phyloP scores from a whole-genome alignment of 139 green algal species.

The Parachlorella kessleri region DNA sequence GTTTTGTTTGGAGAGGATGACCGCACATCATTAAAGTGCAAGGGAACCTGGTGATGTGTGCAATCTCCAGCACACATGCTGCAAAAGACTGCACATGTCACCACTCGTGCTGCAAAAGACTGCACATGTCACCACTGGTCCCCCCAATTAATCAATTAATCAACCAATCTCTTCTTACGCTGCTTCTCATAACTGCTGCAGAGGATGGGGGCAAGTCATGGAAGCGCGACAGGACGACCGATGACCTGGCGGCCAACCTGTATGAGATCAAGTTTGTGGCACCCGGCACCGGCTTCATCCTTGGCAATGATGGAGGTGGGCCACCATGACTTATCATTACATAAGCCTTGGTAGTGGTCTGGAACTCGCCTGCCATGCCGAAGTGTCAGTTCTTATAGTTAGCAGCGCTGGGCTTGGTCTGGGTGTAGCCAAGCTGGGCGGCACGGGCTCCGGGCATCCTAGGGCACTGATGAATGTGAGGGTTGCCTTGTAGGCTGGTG shows the following conservation, averaged over 20 bases:
- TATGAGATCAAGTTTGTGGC: conserved; percentile 91
- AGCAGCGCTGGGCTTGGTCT: neutral
- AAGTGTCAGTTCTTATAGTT: no score
- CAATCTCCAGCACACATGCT: no score
- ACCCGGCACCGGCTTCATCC: conserved; percentile 86
- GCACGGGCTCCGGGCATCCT: neutral
- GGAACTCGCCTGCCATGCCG: neutral
- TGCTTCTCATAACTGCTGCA: no score
- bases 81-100: no score
- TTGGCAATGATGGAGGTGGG: conserved; percentile 53
- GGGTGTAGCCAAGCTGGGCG: no score
- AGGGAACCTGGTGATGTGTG: no score
- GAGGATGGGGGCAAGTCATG: conserved; percentile 92
- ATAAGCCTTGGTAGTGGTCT: neutral
- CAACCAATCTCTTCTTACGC: no score
- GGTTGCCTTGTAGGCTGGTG: neutral
- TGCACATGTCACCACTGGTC: no score
- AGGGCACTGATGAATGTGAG: neutral
- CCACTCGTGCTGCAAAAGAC: no score
- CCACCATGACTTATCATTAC: neutral
- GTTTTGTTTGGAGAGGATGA: no score
- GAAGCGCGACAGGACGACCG: conserved; percentile 85
- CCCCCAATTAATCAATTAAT: no score
- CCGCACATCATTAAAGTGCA: no score
- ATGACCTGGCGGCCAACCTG: conserved; percentile 95